Conservation (phyloP, 805 yeast genomes). For the Saccharomyces jurei region DNA sequence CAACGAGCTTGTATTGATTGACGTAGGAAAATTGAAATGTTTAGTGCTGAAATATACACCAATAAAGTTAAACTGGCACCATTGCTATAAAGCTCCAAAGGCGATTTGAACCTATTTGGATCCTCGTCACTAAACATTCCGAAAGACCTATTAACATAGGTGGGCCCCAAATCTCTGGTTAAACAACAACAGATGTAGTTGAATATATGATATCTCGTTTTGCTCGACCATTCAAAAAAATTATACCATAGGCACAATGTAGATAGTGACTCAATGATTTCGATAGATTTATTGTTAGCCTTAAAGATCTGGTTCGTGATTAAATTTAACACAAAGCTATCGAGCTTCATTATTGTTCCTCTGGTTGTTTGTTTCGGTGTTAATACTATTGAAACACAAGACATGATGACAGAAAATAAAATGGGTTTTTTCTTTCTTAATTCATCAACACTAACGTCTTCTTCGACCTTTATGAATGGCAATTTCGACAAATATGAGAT, state of each 20-base stretch:
- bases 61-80: slow-evolving; percentile 33
- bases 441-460: slow-evolving; percentile 36
- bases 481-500: slow-evolving; percentile 37
- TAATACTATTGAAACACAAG: slow-evolving; percentile 45
- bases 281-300: slow-evolving; percentile 62
- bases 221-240: slow-evolving; percentile 72
- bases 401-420: slow-evolving; percentile 56
- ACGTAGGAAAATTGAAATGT: slow-evolving; percentile 57
- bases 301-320: slow-evolving; percentile 54
- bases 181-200: slow-evolving; percentile 57
- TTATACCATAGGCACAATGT: slow-evolving; percentile 72
- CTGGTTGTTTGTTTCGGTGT: slow-evolving; percentile 25
- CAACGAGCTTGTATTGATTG: slow-evolving; percentile 55
- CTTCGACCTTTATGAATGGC: slow-evolving; percentile 53
- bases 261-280: slow-evolving; percentile 54
- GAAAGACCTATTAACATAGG: slow-evolving; percentile 39
- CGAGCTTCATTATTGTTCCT: slow-evolving; percentile 40
- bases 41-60: slow-evolving; percentile 54
- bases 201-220: slow-evolving; percentile 67
- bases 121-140: slow-evolving; percentile 19
- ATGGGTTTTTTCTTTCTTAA: slow-evolving; percentile 49
- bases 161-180: slow-evolving; percentile 70
- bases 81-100: slow-evolving; percentile 15
- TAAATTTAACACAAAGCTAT: slow-evolving; percentile 44
- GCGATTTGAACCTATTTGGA: slow-evolving; percentile 9